Conservation (phyloP, 495 filamentous ascomycete genomes). For the Talaromyces liani region DNA sequence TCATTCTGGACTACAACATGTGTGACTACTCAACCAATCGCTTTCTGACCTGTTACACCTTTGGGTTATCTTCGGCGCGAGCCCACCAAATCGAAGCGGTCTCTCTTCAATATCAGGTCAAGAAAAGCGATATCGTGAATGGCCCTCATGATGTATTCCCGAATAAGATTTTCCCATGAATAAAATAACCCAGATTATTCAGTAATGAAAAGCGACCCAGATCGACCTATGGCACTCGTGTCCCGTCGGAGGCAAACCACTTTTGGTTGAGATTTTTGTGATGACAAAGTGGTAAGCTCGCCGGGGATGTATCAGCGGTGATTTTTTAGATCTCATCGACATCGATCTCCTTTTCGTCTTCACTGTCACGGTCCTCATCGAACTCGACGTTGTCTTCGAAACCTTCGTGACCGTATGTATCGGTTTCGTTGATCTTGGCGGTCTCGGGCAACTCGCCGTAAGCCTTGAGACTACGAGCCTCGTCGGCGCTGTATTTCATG, state of each 20-base stretch:
- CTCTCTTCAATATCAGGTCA: constrained; percentile 4
- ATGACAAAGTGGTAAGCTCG: constrained; percentile 3
- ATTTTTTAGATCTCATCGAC: constrained; percentile 50
- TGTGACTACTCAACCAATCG: neutral
- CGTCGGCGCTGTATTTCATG: constrained; percentile 96
- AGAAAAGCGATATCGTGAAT: constrained; percentile 4
- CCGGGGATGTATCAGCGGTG: constrained; percentile 12
- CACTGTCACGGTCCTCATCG: constrained; percentile 49
- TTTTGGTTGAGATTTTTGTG: neutral
- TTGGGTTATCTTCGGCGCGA: neutral
- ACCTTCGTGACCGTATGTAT: constrained; percentile 69
- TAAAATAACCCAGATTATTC: neutral
- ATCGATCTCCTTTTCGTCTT: constrained; percentile 52
- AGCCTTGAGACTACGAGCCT: constrained; percentile 88
- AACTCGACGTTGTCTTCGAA: constrained; percentile 55
- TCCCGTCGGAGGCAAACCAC: constrained; percentile 1
- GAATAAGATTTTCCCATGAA: neutral
- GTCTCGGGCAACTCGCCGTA: constrained; percentile 96
- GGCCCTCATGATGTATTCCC: neutral
- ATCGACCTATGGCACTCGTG: constrained; percentile 4
- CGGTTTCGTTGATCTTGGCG: constrained; percentile 99
- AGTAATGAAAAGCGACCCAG: constrained; percentile 5
- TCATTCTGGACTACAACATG: neutral
- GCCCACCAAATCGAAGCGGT: neutral
- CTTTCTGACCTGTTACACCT: neutral